These are phyloP conservation scores for Capsella bursapastoris DNA, from an alignment of 345 rosid genomes.

Conservation along the genomic window DNA sequence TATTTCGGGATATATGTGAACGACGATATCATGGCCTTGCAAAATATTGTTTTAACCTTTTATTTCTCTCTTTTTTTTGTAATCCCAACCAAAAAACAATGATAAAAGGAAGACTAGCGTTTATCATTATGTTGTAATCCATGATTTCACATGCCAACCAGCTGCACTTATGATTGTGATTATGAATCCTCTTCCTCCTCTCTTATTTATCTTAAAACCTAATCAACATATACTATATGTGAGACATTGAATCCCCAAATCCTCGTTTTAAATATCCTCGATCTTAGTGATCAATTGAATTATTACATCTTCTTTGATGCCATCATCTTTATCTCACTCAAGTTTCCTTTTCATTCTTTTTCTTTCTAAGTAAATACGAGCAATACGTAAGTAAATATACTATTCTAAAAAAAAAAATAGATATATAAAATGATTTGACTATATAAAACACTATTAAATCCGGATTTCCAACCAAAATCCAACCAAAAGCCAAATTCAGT, in stretches of 20 bases:
- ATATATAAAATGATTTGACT: constrained; percentile 19
- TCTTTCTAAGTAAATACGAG: constrained; percentile 12
- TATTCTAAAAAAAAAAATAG: not conserved
- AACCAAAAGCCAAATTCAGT: constrained; percentile 44
- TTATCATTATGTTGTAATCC: constrained; percentile 43
- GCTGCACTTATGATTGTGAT: constrained; percentile 29
- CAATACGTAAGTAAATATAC: not conserved
- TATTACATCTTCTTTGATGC: constrained; percentile 22
- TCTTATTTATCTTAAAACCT: constrained; percentile 37
- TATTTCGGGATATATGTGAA: not conserved
- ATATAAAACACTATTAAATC: constrained; percentile 27
- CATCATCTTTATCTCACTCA: not conserved
- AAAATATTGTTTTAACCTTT: not conserved
- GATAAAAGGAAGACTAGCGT: constrained; percentile 30
- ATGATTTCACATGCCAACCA: constrained; percentile 46
- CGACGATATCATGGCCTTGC: constrained; percentile 14
- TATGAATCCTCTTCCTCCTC: constrained; percentile 9
- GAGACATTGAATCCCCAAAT: not conserved
- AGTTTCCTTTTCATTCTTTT: not conserved
- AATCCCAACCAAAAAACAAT: constrained; percentile 28
- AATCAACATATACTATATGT: constrained; percentile 31
- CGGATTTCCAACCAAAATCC: constrained; percentile 34
- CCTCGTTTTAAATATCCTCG: not conserved
- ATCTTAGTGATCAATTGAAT: constrained; percentile 3
- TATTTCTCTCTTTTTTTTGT: not conserved